Evolutionary conservation across 495 filamentous ascomycete species (phyloP).

Genomic region (Penicillium soppii): DNA sequence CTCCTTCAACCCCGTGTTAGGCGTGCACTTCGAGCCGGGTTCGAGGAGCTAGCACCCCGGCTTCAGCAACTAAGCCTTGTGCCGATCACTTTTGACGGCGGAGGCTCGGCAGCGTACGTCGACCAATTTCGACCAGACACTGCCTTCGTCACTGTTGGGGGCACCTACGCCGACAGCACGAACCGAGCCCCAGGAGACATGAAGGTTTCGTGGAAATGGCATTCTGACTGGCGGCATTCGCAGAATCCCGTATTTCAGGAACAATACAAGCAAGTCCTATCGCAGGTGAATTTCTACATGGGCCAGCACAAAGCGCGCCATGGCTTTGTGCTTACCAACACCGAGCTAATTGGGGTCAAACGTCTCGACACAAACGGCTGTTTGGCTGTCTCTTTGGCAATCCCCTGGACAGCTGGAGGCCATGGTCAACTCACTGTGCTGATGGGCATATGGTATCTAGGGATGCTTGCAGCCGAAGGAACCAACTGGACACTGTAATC

Average conservation of each 20-base stretch:
- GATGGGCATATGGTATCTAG: slow-evolving; percentile 21
- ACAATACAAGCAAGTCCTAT: slow-evolving; percentile 13
- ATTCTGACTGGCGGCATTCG: neutral
- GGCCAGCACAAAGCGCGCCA: slow-evolving; percentile 10
- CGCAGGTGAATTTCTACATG: slow-evolving; percentile 21
- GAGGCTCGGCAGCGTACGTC: slow-evolving; percentile 5
- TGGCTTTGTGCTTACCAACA: slow-evolving; percentile 19
- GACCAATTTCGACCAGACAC: slow-evolving; percentile 14
- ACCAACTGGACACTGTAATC: neutral
- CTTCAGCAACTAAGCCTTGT: slow-evolving; percentile 2
- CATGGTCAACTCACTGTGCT: slow-evolving; percentile 8
- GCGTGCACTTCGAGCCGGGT: slow-evolving; percentile 8
- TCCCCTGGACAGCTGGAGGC: slow-evolving; percentile 10
- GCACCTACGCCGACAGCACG: neutral
- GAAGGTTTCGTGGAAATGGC: slow-evolving; percentile 22
- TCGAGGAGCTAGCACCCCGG: slow-evolving; percentile 2
- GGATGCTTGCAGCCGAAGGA: slow-evolving; percentile 21
- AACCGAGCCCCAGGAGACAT: slow-evolving; percentile 18
- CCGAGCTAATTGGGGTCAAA: slow-evolving; percentile 18
- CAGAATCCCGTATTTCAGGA: neutral
- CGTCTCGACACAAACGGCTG: slow-evolving; percentile 13
- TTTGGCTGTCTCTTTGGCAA: slow-evolving; percentile 10
- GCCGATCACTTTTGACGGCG: slow-evolving; percentile 3
- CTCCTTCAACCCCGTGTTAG: slow-evolving; percentile 4
- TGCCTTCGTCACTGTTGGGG: slow-evolving; percentile 3